Conservation (phyloP, 257 asterid genomes). For the Solanum infundibuliforme region DNA sequence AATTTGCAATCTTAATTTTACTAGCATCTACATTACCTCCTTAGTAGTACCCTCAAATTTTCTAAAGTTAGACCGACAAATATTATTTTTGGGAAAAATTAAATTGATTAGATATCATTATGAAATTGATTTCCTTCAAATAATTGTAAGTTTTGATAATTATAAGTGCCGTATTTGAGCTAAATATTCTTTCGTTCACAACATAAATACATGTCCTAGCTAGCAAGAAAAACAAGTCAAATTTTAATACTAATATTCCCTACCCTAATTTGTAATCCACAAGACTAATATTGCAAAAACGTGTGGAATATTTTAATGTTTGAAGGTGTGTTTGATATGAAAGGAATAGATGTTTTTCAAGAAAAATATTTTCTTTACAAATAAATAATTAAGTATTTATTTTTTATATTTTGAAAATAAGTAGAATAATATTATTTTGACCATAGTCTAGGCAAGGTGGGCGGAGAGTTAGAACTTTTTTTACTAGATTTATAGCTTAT, state of each 20-base stretch:
- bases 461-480: background rate
- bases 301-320: background rate
- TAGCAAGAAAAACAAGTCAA: background rate
- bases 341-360: background rate
- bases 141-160: background rate
- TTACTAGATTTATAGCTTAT: background rate
- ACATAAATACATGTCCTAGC: background rate
- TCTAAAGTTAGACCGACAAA: background rate
- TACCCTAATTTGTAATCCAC: background rate
- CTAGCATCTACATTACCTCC: background rate
- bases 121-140: background rate
- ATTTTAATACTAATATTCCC: background rate
- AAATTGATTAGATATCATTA: background rate
- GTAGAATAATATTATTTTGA: background rate
- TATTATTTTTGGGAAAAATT: background rate
- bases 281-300: background rate
- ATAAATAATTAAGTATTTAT: too few relatives aligned
- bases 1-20: background rate
- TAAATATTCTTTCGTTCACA: background rate
- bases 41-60: background rate
- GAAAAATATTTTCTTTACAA: background rate
- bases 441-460: background rate
- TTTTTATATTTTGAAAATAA: background rate
- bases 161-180: background rate
- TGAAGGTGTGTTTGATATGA: background rate